Evolutionary conservation across 2,329 filamentous ascomycete genomes (phyloP).

Genomic region (Diplocarpon mali): DNA sequence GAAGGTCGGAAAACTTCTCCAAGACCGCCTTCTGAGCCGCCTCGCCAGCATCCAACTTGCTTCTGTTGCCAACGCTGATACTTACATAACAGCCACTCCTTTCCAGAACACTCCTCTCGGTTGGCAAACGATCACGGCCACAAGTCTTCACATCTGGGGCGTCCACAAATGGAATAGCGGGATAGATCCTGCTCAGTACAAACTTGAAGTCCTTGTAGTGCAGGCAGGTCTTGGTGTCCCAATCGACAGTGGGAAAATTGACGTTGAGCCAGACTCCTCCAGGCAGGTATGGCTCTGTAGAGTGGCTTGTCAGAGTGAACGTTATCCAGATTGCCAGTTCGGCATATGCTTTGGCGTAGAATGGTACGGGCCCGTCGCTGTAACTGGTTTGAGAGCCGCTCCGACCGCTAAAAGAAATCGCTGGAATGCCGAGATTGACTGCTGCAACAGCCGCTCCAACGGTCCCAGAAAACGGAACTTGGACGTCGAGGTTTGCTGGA

Average conservation of each 20-base stretch:
- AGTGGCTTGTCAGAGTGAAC: background rate
- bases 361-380: background rate
- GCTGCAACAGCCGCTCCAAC: constrained; percentile 3
- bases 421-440: constrained; percentile 1
- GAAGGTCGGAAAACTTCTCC: background rate
- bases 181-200: constrained; percentile 1
- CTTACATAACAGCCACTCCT: background rate
- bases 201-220: background rate
- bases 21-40: background rate
- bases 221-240: background rate
- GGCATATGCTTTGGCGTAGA: background rate
- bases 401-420: constrained; percentile 2
- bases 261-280: constrained; percentile 3
- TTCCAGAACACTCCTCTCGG: constrained; percentile 1
- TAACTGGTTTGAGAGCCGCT: constrained; percentile 2
- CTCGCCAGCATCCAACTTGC: constrained; percentile 1
- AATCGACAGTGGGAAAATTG: background rate
- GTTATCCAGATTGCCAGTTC: background rate
- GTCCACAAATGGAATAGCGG: constrained; percentile 2
- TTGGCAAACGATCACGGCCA: constrained; percentile 1
- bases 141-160: constrained; percentile 2
- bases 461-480: constrained; percentile 3
- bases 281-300: constrained; percentile 1
- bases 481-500: constrained; percentile 1
- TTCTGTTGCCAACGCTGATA: constrained; percentile 1